Base-by-base conservation (phyloP, 257 asterid species). In the Euphrasia confusa region DNA sequence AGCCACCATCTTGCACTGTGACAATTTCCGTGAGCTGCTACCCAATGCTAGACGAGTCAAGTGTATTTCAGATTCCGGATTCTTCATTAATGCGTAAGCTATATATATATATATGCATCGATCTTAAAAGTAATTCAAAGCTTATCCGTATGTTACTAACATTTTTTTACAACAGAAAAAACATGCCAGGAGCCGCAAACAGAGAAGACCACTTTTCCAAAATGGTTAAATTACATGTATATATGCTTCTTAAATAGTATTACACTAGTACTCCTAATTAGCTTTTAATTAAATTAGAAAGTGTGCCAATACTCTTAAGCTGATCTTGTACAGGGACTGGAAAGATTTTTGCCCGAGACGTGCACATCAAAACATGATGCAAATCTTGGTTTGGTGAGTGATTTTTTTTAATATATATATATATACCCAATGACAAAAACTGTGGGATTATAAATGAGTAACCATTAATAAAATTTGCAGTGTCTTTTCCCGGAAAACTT, bases 401-500 rank as follows among this genome's bases (percentile, higher is more conserved):
- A 42, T 42, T 42, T 7, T 42, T 7, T 42, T 21, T 0, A 21
- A 21, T 21, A 21, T 21, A 21, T 21, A 21, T 21, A 21, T 21
- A 21, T 21, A 21, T 21, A 21, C 24, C 24, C 24, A 21, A 21
- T 21, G 24, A 21, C 24, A 21, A 21, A 21, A 21, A 21, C 24
- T 21, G 24, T 21, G 24, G 10, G 5, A 42, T 42, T 42, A 11
- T 11, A 42, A 2, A 42, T 42, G 24, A 21, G 24, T 21, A 21
- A 42, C 10, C 2, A 1, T 8, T 42, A 3, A 7, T 57, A 21
- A 21, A 21, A 21, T 10, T 47, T 55, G 9, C 70, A 74, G 83
- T 78, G 83, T 63, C 30, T 78, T 48, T 74, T 71, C 14, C 73
- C 83, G 2, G 79, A 74, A 57, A 55, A 78, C 71, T 15, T 68